Base-by-base conservation (phyloP, 2,329 filamentous ascomycete species). In the Alternaria sp. region DNA sequence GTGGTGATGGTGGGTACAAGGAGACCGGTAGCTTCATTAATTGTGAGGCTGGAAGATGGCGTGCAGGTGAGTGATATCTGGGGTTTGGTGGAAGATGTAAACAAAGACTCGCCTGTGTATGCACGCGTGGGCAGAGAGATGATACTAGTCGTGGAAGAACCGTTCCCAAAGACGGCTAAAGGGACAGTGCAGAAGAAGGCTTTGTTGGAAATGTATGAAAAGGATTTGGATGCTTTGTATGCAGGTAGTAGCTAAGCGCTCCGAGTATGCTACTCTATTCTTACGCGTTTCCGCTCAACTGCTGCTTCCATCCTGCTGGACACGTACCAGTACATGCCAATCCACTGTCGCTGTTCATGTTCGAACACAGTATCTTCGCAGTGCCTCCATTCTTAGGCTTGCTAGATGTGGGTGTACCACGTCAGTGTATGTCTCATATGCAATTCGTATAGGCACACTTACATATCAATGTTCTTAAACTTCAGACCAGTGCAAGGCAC, bases 151-250 rank as follows among this genome's bases (percentile, higher is more conserved):
- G 72, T 82, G 0, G 74, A 78, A 3, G 82, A 83, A 67, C 81
- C 81, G 0, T 83, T 85, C 50, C 65, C 78, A 4, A 77, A 73
- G 16, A 83, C 84, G 0, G 78, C 81, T 14, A 85, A 86, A 66
- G 80, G 81, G 0, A 83, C 78, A 0, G 75, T 83, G 4, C 81
- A 82, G 67, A 78, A 82, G 4, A 73, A 73, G 0, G 74, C 76
- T 0, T 82, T 83, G 2, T 57, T 80, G 8, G 62, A 69, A 2
- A 69, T 81, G 1, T 86, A 84, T 60, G 38, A 55, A 38, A 43
- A 57, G 30, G 40, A 67, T 8, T 34, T 68, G 40, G 59, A 63
- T 43, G 41, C 9, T 11, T 20, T 68, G 14, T 65, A 65, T 46
- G 46, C 14, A 12, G 2, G 28, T 36, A 34, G 50, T 32, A 16